phyloP scores from a whole-genome alignment of 2,329 filamentous ascomycete genomes.

The Aspergillus pseudoglaucus region DNA sequence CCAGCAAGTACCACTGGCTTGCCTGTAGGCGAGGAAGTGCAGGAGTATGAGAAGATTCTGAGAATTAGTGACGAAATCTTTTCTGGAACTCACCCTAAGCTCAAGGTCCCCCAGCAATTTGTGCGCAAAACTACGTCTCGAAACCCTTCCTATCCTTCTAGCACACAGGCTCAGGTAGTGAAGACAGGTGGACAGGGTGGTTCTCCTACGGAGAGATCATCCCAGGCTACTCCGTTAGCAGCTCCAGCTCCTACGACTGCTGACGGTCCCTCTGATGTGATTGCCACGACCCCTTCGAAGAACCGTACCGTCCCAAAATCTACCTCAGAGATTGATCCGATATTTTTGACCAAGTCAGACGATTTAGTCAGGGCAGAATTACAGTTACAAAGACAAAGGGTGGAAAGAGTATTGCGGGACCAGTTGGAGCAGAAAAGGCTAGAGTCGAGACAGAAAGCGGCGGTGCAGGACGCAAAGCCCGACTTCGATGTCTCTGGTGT shows the following conservation, averaged over 20 bases:
- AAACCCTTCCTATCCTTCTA: constrained; percentile 26
- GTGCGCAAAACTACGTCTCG: constrained; percentile 35
- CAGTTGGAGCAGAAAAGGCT: constrained; percentile 62
- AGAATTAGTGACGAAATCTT: constrained; percentile 74
- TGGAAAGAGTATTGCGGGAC: constrained; percentile 72
- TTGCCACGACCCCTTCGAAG: constrained; percentile 19
- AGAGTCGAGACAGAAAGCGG: constrained; percentile 44
- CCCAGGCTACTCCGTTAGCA: constrained; percentile 12
- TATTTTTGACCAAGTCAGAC: constrained; percentile 80
- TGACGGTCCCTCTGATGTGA: constrained; percentile 15
- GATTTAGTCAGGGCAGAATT: constrained; percentile 76
- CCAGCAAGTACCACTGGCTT: constrained; percentile 23
- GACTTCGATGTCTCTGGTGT: constrained; percentile 69
- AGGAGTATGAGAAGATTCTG: constrained; percentile 73
- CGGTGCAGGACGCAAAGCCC: constrained; percentile 48
- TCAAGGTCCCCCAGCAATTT: constrained; percentile 53
- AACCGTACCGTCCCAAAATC: constrained; percentile 40
- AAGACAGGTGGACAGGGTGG: constrained; percentile 15
- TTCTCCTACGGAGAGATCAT: constrained; percentile 12
- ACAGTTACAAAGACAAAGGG: constrained; percentile 68
- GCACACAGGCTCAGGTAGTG: constrained; percentile 22
- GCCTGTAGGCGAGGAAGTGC: constrained; percentile 49
- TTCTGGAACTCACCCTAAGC: constrained; percentile 59
- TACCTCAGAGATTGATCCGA: constrained; percentile 68
- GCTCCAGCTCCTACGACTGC: constrained; percentile 13